Evolutionary conservation across 768 basidiomycete genomes (phyloP), one percentile per base, ranked within the genome.

Genomic region (Lactifluus pinguis): DNA sequence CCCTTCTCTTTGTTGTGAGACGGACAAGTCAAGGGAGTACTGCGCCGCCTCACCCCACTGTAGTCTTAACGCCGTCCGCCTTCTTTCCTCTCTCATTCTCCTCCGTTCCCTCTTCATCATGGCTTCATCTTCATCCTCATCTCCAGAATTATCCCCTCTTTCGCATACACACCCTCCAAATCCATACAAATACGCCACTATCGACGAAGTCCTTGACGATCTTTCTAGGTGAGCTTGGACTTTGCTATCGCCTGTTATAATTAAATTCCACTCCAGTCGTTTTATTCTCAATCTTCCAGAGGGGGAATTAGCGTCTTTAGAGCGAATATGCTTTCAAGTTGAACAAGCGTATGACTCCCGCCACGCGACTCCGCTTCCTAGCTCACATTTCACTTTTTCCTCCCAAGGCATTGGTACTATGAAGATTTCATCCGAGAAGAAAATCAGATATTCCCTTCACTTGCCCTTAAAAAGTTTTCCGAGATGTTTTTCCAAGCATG

Each of bases 401-500:
- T n/a, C 25, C 48, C 9, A 69, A 97, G 95, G n/a, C 95, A 98
- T 72, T 99, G 95, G 95, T 99, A 92, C 73, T 99, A 99, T 69
- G 97, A 98, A 77, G 97, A 99, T 72, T 98, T 97, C 68, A 85
- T 98, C 65, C 89, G 97, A 47, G 93, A 95, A 71, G 83, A 89
- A 73, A 89, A 93, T 59, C 85, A 87, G 9, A 83, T 84, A 60
- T 85, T 98, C 47, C 95, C 93, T 1, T 89, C 93, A 1, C 78
- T 93, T 62, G 83, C 87, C 17, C 83, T 98, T 67, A 93, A 95
- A 77, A 87, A 84, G 68, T 99, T 99, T 75, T 95, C 93, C 34
- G 87, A 88, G 53, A 87, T 90, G 78, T 76, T 98, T 68, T 94
- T 98, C 74, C 82, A 83, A 64, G 83, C 83, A 55, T 94, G 90